Evolutionary conservation across 805 yeast species (phyloP).

Genomic region (Peterozyma xylosa): DNA sequence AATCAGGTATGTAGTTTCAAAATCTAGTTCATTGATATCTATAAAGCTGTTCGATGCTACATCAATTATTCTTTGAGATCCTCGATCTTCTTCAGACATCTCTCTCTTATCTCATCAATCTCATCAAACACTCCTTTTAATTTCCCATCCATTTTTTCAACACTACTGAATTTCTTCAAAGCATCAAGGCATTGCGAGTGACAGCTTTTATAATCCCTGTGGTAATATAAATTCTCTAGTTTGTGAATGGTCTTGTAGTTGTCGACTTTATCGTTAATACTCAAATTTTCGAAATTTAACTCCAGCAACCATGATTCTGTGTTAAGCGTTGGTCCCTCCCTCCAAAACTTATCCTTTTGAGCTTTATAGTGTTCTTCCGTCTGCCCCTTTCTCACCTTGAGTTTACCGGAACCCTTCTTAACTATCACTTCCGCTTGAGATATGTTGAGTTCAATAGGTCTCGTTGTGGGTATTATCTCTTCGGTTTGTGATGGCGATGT

Average conservation of each 20-base stretch:
- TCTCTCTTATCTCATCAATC: conserved; percentile 33
- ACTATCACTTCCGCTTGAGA: conserved; percentile 32
- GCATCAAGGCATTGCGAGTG: conserved; percentile 32
- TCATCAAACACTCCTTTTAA: conserved; percentile 45
- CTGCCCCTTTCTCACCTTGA: conserved; percentile 60
- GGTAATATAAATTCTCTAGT: conserved; percentile 57
- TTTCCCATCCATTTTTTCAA: conserved; percentile 29
- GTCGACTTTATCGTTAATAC: conserved; percentile 39
- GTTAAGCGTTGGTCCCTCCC: conserved; percentile 52
- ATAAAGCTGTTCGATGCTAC: neutral
- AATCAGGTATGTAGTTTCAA: neutral
- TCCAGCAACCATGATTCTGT: conserved; percentile 33
- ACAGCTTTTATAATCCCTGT: conserved; percentile 44
- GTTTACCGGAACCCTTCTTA: conserved; percentile 36
- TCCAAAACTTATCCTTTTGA: conserved; percentile 44
- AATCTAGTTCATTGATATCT: neutral
- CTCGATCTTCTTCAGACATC: conserved; percentile 25
- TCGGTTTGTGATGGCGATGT: too few relatives aligned
- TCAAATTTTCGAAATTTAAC: conserved; percentile 9
- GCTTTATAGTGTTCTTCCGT: conserved; percentile 50
- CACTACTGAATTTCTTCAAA: conserved; percentile 16
- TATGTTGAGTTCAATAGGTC: too few relatives aligned
- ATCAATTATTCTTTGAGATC: neutral
- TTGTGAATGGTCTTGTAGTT: conserved; percentile 49
- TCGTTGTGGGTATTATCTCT: too few relatives aligned